These are phyloP conservation scores for Cladorrhinum samala DNA, from an alignment of 495 filamentous ascomycete species.

Conservation along the genomic window DNA sequence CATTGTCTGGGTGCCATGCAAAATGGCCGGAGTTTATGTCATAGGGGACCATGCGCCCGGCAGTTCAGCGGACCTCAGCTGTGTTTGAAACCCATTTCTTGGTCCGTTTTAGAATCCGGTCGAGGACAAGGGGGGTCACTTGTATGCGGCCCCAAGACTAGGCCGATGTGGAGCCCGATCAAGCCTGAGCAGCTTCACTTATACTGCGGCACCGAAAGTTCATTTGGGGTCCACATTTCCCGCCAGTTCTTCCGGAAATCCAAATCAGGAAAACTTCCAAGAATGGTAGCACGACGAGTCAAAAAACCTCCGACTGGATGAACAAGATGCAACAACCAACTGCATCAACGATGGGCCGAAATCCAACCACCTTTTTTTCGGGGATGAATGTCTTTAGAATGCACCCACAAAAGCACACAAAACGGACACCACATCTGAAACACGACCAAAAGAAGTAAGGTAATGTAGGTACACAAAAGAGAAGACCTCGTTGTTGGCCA, in stretches of 20 bases:
- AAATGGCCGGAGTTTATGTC: not conserved
- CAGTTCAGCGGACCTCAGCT: not conserved
- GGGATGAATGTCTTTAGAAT: too few species aligned
- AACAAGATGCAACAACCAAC: too few species aligned
- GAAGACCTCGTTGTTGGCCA: too few species aligned
- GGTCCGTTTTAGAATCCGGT: constrained; percentile 8
- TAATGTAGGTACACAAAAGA: too few species aligned
- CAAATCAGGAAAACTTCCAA: not conserved
- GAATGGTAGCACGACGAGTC: too few species aligned
- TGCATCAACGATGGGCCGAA: too few species aligned
- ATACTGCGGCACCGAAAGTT: not conserved
- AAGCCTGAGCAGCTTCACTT: constrained; percentile 3
- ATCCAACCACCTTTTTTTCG: too few species aligned
- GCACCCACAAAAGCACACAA: too few species aligned
- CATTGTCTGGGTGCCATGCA: not conserved
- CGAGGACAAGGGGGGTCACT: not conserved
- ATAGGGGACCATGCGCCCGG: not conserved
- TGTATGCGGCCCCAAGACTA: not conserved
- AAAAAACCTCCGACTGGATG: too few species aligned
- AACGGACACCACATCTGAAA: too few species aligned
- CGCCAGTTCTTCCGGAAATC: not conserved
- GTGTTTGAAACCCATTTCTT: constrained; percentile 8
- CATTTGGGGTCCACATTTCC: not conserved
- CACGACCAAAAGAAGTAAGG: too few species aligned
- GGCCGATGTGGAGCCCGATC: constrained; percentile 6